Percentiles rank a stretch among this genome's conserved stretches.
Conservation (phyloP, 2,329 filamentous ascomycete species). For the Didymella segeticola region DNA sequence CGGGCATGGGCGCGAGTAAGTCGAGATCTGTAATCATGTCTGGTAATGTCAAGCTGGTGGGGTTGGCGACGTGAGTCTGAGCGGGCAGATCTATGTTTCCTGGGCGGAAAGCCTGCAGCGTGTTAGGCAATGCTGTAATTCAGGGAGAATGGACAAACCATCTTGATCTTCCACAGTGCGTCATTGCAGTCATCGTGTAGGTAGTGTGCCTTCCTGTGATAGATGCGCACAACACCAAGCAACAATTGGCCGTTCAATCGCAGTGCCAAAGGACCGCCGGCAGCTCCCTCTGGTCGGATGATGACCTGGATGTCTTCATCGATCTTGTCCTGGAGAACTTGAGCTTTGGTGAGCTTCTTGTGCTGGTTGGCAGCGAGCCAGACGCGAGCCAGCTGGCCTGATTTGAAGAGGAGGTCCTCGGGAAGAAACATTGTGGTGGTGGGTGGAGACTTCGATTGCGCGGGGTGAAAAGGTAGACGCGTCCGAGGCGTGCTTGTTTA, state of each 20-base stretch:
- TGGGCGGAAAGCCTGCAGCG: conserved; percentile 78
- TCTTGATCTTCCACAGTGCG: conserved; percentile 96
- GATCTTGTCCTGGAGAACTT: conserved; percentile 93
- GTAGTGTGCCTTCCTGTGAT: conserved; percentile 96
- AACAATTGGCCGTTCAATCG: conserved; percentile 92
- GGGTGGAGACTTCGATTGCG: conserved; percentile 14
- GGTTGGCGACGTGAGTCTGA: conserved; percentile 75
- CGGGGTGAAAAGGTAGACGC: conserved; percentile 27
- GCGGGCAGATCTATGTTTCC: conserved; percentile 96
- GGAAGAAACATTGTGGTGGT: conserved; percentile 86
- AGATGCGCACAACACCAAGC: conserved; percentile 95
- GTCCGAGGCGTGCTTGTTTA: conserved; percentile 38
- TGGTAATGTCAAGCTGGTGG: conserved; percentile 85
- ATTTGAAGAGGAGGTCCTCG: conserved; percentile 93
- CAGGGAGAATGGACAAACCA: conserved; percentile 64
- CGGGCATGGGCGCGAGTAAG: conserved; percentile 77
- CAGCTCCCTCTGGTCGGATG: conserved; percentile 69
- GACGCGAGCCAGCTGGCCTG: conserved; percentile 93
- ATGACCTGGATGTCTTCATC: conserved; percentile 95
- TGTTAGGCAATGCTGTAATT: conserved; percentile 19
- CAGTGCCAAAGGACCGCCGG: conserved; percentile 90
- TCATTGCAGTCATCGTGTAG: conserved; percentile 97
- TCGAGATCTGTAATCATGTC: conserved; percentile 95
- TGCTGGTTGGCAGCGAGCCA: conserved; percentile 98
- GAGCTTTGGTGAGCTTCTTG: conserved; percentile 96